Conservation (phyloP, 2,329 filamentous ascomycete species). For the Clonostachys sp. region DNA sequence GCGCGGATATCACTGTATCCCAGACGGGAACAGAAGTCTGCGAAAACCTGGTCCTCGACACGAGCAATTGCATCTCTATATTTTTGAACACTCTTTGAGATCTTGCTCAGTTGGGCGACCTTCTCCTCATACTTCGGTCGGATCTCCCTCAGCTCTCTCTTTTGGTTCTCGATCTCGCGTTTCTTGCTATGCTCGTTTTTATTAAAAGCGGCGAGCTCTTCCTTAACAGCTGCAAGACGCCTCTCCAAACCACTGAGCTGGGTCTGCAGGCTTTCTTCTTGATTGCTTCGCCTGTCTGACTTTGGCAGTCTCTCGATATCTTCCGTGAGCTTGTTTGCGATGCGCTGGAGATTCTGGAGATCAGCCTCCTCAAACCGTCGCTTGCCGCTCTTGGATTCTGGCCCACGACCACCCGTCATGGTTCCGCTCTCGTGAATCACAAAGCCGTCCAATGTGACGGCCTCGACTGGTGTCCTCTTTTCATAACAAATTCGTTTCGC, state of each 20-base stretch:
- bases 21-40: constrained; percentile 77
- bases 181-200: constrained; percentile 82
- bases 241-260: constrained; percentile 79
- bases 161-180: constrained; percentile 71
- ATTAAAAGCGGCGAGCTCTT: constrained; percentile 73
- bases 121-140: constrained; percentile 76
- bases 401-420: constrained; percentile 91
- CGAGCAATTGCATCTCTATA: constrained; percentile 62
- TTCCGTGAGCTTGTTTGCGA: constrained; percentile 69
- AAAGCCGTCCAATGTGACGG: constrained; percentile 90
- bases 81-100: constrained; percentile 42
- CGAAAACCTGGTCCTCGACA: constrained; percentile 87
- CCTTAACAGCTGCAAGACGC: constrained; percentile 64
- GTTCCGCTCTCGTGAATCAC: constrained; percentile 95
- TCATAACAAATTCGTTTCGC: constrained; percentile 89
- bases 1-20: constrained; percentile 87
- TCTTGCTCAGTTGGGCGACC: constrained; percentile 59
- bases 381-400: constrained; percentile 67
- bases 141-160: constrained; percentile 69
- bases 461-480: constrained; percentile 81
- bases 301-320: constrained; percentile 80
- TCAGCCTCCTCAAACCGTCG: constrained; percentile 88
- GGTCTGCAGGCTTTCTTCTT: constrained; percentile 76
- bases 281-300: constrained; percentile 66
- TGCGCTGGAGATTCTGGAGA: constrained; percentile 75